phyloP scores from a whole-genome alignment of 2,329 filamentous ascomycete genomes.

The Trichophyton verrucosum region DNA sequence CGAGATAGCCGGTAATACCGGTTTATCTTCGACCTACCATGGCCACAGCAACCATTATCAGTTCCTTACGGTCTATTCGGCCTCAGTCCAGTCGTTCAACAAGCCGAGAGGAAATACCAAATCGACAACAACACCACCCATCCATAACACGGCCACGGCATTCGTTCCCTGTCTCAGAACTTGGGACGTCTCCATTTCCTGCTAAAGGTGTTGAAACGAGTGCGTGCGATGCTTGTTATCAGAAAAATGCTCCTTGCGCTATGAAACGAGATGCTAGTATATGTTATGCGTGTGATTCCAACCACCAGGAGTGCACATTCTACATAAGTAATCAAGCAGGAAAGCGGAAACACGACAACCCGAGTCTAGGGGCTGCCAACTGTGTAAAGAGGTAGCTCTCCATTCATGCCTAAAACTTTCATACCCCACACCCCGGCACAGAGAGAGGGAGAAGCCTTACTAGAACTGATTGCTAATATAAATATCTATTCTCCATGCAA shows the following conservation, averaged over 20 bases:
- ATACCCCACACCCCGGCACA: neutral
- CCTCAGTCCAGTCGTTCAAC: neutral
- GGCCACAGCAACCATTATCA: conserved; percentile 10
- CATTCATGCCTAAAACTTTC: neutral
- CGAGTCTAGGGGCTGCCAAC: conserved; percentile 19
- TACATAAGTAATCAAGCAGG: conserved; percentile 23
- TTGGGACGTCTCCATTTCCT: neutral
- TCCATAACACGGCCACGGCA: neutral
- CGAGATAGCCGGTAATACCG: neutral
- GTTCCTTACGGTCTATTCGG: conserved; percentile 6
- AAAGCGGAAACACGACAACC: conserved; percentile 31
- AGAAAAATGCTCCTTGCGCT: conserved; percentile 32
- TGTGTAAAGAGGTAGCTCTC: conserved; percentile 26
- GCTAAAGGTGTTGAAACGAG: conserved; percentile 11
- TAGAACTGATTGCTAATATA: neutral
- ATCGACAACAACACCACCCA: neutral
- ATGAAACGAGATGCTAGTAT: conserved; percentile 34
- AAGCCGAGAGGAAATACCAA: neutral
- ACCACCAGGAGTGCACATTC: conserved; percentile 35
- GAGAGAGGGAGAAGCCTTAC: neutral
- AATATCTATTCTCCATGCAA: neutral
- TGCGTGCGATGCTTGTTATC: conserved; percentile 33
- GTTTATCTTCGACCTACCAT: conserved; percentile 4
- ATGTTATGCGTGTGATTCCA: conserved; percentile 35
- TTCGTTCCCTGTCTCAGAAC: neutral